phyloP scores from a whole-genome alignment of 441 rosid genomes.

The Bruguiera hainesii region DNA sequence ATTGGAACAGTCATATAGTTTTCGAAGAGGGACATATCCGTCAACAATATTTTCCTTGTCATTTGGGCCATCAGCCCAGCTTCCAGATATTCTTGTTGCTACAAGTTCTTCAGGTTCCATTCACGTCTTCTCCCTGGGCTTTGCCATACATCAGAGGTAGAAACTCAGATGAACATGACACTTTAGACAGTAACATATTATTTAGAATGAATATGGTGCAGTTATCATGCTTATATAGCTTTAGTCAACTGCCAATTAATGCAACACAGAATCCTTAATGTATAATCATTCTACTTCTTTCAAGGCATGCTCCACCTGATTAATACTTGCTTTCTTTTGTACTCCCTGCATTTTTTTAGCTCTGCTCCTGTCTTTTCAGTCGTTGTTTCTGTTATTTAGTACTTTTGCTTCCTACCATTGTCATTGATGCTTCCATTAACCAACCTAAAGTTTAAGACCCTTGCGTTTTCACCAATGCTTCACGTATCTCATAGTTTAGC shows the following conservation, averaged over 20 bases:
- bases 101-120: constrained; percentile 82
- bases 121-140: constrained; percentile 66
- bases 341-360: too few relatives aligned
- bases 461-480: too few relatives aligned
- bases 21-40: constrained; percentile 80
- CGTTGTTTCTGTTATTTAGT: too few relatives aligned
- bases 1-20: constrained; percentile 63
- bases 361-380: too few relatives aligned
- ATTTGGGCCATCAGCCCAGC: constrained; percentile 64
- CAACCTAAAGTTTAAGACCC: too few relatives aligned
- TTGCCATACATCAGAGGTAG: constrained; percentile 72
- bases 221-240: background rate
- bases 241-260: background rate
- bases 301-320: background rate
- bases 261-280: background rate
- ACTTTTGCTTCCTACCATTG: too few relatives aligned
- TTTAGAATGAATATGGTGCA: background rate
- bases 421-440: too few relatives aligned
- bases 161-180: constrained; percentile 9
- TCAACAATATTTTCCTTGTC: constrained; percentile 85
- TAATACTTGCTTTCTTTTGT: background rate
- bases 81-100: constrained; percentile 76
- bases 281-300: background rate
- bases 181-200: background rate
- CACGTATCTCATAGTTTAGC: too few relatives aligned